phyloP scores from a whole-genome alignment of 352 stramenopile genomes.

The Phytophthora colocasiae region DNA sequence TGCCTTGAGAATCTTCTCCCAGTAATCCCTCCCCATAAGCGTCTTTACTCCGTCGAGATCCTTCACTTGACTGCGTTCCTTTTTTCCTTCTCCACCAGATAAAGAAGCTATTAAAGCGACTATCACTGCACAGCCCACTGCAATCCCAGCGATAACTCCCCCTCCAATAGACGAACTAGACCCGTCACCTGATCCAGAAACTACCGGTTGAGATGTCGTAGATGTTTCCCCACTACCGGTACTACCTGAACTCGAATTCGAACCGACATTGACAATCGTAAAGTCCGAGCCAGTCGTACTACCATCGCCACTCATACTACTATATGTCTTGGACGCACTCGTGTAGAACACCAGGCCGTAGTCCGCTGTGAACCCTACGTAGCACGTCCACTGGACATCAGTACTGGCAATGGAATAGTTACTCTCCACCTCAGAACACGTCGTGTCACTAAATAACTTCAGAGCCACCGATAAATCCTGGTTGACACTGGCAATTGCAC shows the following conservation, averaged over 20 bases:
- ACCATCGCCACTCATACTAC: conserved; percentile 9
- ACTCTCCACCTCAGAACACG: conserved; percentile 15
- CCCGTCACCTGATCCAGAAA: background rate
- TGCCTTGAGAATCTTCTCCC: conserved; percentile 18
- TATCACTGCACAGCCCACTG: conserved; percentile 9
- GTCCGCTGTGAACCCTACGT: conserved; percentile 18
- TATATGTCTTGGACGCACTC: conserved; percentile 12
- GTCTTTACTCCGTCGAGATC: background rate
- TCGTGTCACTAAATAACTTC: conserved; percentile 21
- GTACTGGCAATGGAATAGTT: conserved; percentile 11
- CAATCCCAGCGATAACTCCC: conserved; percentile 29
- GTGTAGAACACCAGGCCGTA: conserved; percentile 32
- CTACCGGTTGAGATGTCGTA: background rate
- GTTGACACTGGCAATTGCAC: conserved; percentile 15
- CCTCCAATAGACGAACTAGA: conserved; percentile 14
- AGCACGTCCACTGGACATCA: conserved; percentile 25
- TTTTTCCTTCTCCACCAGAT: conserved; percentile 13
- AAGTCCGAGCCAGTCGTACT: conserved; percentile 22
- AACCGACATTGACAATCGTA: conserved; percentile 13
- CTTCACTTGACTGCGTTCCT: background rate
- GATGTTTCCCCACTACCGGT: conserved; percentile 2
- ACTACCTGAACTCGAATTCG: conserved; percentile 1
- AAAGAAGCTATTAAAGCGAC: conserved; percentile 5
- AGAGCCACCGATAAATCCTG: conserved; percentile 20
- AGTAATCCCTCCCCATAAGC: conserved; percentile 13